Evolutionary conservation across 2,329 filamentous ascomycete species (phyloP).

Genomic region (Cladosporium sphaerospermum): DNA sequence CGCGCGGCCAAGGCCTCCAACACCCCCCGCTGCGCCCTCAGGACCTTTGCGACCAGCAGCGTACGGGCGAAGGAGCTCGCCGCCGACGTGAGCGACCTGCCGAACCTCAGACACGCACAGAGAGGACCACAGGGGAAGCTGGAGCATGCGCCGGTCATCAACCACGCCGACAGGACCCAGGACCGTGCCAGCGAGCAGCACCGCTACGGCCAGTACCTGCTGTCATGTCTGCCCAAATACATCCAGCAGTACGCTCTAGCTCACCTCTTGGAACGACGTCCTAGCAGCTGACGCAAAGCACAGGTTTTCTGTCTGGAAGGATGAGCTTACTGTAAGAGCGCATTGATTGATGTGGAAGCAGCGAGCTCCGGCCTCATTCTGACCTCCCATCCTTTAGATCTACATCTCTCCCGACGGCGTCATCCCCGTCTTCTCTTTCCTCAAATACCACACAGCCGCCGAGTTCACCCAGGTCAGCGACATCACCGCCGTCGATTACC

Average conservation of each 20-base stretch:
- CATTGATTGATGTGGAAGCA: conserved; percentile 45
- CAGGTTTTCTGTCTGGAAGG: conserved; percentile 95
- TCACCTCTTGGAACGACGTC: not conserved
- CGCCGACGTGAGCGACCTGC: conserved; percentile 35
- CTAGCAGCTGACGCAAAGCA: conserved; percentile 5
- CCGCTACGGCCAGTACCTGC: conserved; percentile 91
- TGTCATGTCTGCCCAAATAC: conserved; percentile 95
- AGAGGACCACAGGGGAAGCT: conserved; percentile 48
- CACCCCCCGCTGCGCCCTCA: conserved; percentile 21
- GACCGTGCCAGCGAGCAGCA: conserved; percentile 83
- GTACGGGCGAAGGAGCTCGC: conserved; percentile 40
- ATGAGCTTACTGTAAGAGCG: conserved; percentile 73
- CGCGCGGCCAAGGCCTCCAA: conserved; percentile 29
- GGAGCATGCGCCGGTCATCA: conserved; percentile 66
- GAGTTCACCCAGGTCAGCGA: conserved; percentile 92
- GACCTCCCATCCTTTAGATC: conserved; percentile 16
- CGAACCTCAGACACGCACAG: conserved; percentile 40
- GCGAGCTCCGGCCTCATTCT: conserved; percentile 54
- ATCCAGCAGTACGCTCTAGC: conserved; percentile 66
- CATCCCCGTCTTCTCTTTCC: conserved; percentile 85
- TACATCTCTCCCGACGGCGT: conserved; percentile 76
- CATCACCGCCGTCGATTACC: conserved; percentile 93
- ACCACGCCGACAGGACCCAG: conserved; percentile 88
- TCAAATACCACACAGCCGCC: conserved; percentile 96
- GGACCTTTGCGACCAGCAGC: conserved; percentile 39